A percentile compares a stretch with the other conserved stretches of the same genome.
Evolutionary conservation across 345 rosid species (phyloP).

Genomic region (Pseudoturritis turrita): DNA sequence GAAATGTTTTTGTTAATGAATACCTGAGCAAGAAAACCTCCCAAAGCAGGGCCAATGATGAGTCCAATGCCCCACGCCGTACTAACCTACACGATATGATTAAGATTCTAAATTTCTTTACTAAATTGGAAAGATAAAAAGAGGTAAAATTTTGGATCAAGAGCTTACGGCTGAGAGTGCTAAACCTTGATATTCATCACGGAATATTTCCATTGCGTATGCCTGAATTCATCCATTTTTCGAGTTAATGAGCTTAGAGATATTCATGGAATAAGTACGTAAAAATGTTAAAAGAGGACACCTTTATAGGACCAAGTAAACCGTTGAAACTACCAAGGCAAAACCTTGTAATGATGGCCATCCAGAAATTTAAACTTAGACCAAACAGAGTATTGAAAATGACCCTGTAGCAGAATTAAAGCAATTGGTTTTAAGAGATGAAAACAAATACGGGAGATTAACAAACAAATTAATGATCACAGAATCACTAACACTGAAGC

Average conservation of each 20-base stretch:
- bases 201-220: conserved; percentile 72
- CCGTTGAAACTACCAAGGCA: conserved; percentile 89
- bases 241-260: neutral
- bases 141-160: neutral
- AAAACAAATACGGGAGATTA: neutral
- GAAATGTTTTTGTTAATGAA: neutral
- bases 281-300: conserved; percentile 7
- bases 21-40: conserved; percentile 96
- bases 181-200: conserved; percentile 72
- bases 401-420: conserved; percentile 50
- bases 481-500: conserved; percentile 58
- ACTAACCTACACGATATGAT: conserved; percentile 50
- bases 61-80: conserved; percentile 97
- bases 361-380: conserved; percentile 82
- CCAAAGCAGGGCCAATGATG: conserved; percentile 93
- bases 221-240: conserved; percentile 45
- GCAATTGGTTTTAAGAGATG: neutral
- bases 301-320: conserved; percentile 91
- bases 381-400: conserved; percentile 91
- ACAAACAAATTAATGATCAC: neutral
- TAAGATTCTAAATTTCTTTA: neutral
- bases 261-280: neutral
- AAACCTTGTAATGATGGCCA: conserved; percentile 85
- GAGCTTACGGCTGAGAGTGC: conserved; percentile 78
- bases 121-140: neutral